Conservation (phyloP, 164 flowering plant species). For the Sedum album region DNA sequence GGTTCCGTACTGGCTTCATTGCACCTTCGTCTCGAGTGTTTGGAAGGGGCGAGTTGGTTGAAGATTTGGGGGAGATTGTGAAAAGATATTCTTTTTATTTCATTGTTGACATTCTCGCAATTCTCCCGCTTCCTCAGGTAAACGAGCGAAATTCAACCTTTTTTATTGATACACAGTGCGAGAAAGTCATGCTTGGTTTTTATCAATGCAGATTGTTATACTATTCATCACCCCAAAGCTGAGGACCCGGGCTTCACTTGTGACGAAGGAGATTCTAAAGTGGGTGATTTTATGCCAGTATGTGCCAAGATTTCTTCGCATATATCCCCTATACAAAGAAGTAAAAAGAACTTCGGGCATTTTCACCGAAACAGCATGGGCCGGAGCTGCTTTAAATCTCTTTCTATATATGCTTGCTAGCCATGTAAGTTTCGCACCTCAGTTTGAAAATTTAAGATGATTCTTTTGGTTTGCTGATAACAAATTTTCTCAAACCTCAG, state of each 20-base stretch:
- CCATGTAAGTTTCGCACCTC: constrained; percentile 38
- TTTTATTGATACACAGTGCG: background rate
- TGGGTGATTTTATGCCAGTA: constrained; percentile 51
- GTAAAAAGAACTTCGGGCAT: constrained; percentile 33
- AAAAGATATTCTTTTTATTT: constrained; percentile 57
- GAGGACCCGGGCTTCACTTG: constrained; percentile 33
- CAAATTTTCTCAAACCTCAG: constrained; percentile 16
- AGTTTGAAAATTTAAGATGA: background rate
- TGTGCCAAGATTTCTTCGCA: background rate
- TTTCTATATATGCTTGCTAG: constrained; percentile 66
- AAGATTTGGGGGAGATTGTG: constrained; percentile 45
- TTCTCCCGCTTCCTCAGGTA: constrained; percentile 94
- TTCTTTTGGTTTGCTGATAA: background rate
- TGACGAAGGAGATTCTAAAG: constrained; percentile 46
- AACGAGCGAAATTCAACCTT: background rate
- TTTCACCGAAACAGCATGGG: constrained; percentile 62
- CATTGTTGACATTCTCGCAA: constrained; percentile 61
- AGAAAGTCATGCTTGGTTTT: background rate
- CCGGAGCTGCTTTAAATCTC: constrained; percentile 56
- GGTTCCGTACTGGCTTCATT: constrained; percentile 69
- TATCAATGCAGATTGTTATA: constrained; percentile 40
- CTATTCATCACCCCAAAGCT: constrained; percentile 33
- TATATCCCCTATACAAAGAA: background rate
- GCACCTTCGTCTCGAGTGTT: constrained; percentile 78
- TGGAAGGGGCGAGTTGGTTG: constrained; percentile 71